Percentiles rank a stretch among this genome's conserved stretches.
Evolutionary conservation across 768 basidiomycete genomes (phyloP).

Genomic region (Auricularia sp.): DNA sequence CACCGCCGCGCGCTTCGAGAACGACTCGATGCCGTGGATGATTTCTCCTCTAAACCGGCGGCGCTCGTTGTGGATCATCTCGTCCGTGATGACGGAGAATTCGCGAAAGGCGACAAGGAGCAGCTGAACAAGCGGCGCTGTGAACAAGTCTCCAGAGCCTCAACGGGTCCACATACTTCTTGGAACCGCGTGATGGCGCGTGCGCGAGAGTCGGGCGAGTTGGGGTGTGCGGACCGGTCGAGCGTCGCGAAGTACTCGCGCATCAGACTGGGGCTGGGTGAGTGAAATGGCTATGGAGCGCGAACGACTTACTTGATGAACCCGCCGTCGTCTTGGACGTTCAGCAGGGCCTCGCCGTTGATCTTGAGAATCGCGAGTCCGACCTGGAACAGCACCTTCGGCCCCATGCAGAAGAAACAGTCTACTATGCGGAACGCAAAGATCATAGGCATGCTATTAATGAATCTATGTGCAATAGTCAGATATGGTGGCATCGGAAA

Average conservation of each 20-base stretch:
- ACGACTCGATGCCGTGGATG: conserved; percentile 84
- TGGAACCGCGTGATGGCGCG: conserved; percentile 96
- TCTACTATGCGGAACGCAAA: conserved; percentile 97
- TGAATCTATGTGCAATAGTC: conserved; percentile 40
- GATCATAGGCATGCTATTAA: conserved; percentile 93
- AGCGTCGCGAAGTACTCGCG: conserved; percentile 89
- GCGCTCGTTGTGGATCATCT: conserved; percentile 81
- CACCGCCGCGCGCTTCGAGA: conserved; percentile 84
- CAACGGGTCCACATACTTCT: conserved; percentile 29
- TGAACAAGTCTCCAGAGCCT: not conserved
- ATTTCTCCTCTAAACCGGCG: conserved; percentile 80
- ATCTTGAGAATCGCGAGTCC: conserved; percentile 96
- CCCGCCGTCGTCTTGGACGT: conserved; percentile 92
- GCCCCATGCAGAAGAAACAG: conserved; percentile 98
- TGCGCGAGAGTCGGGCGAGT: conserved; percentile 75
- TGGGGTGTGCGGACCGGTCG: conserved; percentile 87
- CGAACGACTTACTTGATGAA: conserved; percentile 69
- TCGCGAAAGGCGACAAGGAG: conserved; percentile 96
- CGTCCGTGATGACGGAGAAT: conserved; percentile 92
- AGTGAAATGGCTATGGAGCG: not conserved
- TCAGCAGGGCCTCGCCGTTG: conserved; percentile 83
- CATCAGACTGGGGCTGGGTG: conserved; percentile 55
- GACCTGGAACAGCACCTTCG: conserved; percentile 97
- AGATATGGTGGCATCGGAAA: conserved; percentile 7
- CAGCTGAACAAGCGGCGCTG: conserved; percentile 23